Evolutionary conservation across 1,284 basidiomycete species (phyloP), one percentile per base, ranked within the genome.

Genomic region (Pseudozyma hubeiensis): DNA sequence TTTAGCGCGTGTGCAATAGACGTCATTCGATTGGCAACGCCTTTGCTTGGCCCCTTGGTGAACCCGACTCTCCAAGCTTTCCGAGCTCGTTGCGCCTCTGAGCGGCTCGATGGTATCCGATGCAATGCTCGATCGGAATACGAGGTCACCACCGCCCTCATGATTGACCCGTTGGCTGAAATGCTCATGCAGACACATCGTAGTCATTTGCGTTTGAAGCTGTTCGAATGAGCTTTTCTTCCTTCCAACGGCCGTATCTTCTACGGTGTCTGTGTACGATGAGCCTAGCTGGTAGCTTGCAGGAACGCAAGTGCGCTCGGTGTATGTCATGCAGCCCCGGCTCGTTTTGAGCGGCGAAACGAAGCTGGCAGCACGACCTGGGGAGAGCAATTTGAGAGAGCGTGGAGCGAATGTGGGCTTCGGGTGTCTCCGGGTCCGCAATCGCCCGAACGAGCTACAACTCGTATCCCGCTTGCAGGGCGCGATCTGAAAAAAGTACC

Each of bases 341-440:
- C n/a, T n/a, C 40, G 40, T 14, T 41, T 7, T 10, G 40, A 41
- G n/a, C n/a, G 48, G 33, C 48, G 35, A 37, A 37, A 37, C 24
- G 24, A 24, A 24, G 24, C 24, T 24, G 24, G 24, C 24, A 24
- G 24, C 24, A 37, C 35, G 14, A 37, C 35, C 8, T 9, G 14
- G 10, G 48, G 48, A 29, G 13, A 31, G 11, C 35, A 50, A 33
- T 29, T 31, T 31, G 35, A 31, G 41, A 17, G 35, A n/a, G n/a
- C 7, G 16, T 13, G n/a, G 40, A n/a, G 16, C 31, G 34, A 24
- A n/a, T 31, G 43, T 24, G 24, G 33, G 14, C 34, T 29, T 68
- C 66, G 60, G 60, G 56, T 52, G 51, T 31, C 39, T 44, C 55
- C 66, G 66, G 66, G 44, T 52, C 66, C 66, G 66, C 52, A 68